Conservation (phyloP, 306 rosid genomes). For the Casuarina cunninghamiana region DNA sequence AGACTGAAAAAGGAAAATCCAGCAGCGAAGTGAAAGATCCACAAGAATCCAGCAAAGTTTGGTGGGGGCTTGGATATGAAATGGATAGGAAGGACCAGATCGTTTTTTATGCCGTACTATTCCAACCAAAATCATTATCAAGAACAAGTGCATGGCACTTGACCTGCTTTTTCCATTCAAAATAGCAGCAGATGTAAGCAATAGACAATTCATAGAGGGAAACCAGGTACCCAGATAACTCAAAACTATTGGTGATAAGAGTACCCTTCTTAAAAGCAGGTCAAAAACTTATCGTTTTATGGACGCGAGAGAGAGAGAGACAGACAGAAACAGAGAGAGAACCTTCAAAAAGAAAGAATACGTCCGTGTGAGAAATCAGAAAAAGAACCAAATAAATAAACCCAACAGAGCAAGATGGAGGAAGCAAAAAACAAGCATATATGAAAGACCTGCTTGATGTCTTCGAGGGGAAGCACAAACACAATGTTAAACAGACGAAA, state of each 20-base stretch:
- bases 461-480: not conserved
- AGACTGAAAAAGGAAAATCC: not conserved
- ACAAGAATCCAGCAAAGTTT: not conserved
- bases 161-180: not conserved
- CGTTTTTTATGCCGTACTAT: not conserved
- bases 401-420: not conserved
- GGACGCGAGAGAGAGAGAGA: not conserved
- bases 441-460: not conserved
- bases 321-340: too few species aligned
- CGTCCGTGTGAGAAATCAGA: not conserved
- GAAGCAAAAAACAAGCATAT: not conserved
- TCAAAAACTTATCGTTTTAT: not conserved
- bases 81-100: not conserved
- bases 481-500: not conserved
- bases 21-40: not conserved
- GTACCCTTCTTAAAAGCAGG: not conserved
- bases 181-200: not conserved
- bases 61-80: not conserved
- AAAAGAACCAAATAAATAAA: not conserved
- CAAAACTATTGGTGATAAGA: not conserved
- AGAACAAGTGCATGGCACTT: not conserved
- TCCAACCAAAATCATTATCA: not conserved
- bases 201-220: not conserved
- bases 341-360: not conserved
- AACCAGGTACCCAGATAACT: not conserved